phyloP scores from a whole-genome alignment of 805 yeast genomes.

The Kodamaea sagamina region DNA sequence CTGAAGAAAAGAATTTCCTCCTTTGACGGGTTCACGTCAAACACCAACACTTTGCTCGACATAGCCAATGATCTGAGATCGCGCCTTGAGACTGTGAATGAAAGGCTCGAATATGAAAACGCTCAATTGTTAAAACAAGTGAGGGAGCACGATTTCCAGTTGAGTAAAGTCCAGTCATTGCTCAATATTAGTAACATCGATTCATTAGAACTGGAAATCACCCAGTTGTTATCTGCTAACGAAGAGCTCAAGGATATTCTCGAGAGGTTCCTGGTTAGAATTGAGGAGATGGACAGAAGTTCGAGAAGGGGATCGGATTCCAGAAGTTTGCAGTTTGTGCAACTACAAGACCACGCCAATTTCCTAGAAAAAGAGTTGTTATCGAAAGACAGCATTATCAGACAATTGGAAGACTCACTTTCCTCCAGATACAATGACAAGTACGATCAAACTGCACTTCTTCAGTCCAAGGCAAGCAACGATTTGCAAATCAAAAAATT shows the following conservation, averaged over 20 bases:
- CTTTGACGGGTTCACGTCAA: background rate
- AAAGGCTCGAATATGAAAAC: slow-evolving; percentile 10
- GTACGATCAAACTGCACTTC: background rate
- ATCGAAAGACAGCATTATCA: slow-evolving; percentile 5
- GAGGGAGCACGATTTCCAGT: slow-evolving; percentile 1
- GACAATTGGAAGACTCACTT: slow-evolving; percentile 3
- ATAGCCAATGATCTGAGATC: slow-evolving; percentile 11
- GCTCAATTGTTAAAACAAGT: slow-evolving; percentile 10
- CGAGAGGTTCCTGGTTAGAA: slow-evolving; percentile 9
- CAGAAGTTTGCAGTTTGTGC: background rate
- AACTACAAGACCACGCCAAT: background rate
- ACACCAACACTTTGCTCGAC: slow-evolving; percentile 6
- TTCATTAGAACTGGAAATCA: slow-evolving; percentile 13
- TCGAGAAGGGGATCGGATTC: slow-evolving; percentile 2
- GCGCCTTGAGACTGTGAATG: slow-evolving; percentile 7
- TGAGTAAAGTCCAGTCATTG: slow-evolving; percentile 9
- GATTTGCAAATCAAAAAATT: background rate
- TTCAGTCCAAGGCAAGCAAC: background rate
- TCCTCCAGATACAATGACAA: background rate
- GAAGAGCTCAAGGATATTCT: slow-evolving; percentile 14
- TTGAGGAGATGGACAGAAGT: slow-evolving; percentile 9
- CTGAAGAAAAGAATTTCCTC: background rate
- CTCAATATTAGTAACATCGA: slow-evolving; percentile 10
- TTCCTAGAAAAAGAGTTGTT: slow-evolving; percentile 1
- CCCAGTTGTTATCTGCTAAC: slow-evolving; percentile 16